Percentiles rank a stretch among this genome's conserved stretches.
phyloP scores from a whole-genome alignment of 148 eudicot genomes.

The Dianthus caryophyllus region DNA sequence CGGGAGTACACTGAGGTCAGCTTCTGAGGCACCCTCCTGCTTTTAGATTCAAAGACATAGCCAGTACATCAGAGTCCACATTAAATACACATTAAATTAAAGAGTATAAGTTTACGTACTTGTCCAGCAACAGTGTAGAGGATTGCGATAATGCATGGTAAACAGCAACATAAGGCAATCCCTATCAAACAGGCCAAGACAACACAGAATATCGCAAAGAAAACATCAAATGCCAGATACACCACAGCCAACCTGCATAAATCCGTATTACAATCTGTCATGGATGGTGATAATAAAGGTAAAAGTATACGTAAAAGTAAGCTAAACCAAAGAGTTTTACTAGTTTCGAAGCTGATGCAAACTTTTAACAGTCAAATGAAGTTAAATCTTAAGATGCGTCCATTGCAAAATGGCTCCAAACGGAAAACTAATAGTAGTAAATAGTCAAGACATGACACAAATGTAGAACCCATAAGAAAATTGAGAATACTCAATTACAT shows the following conservation, averaged over 20 bases:
- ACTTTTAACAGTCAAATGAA: neutral
- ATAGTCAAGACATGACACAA: too few relatives aligned
- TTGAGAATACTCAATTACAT: too few relatives aligned
- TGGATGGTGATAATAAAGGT: neutral
- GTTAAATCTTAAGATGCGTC: neutral
- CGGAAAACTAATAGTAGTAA: too few relatives aligned
- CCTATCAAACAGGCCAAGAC: constrained; percentile 91
- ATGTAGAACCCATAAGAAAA: too few relatives aligned
- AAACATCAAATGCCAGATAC: constrained; percentile 91
- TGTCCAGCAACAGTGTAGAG: constrained; percentile 90
- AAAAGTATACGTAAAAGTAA: neutral
- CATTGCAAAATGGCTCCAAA: neutral
- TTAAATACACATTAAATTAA: neutral
- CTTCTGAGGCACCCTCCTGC: constrained; percentile 98
- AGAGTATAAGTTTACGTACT: constrained; percentile 36
- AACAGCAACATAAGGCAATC: constrained; percentile 93
- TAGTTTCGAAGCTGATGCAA: neutral
- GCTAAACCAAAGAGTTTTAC: neutral
- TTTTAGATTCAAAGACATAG: constrained; percentile 15
- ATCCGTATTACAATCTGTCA: constrained; percentile 9
- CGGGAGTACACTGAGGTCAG: constrained; percentile 71
- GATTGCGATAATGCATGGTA: constrained; percentile 95
- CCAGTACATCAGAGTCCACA: constrained; percentile 3
- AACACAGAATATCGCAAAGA: constrained; percentile 91
- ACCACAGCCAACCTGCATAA: constrained; percentile 87